These are phyloP conservation scores for Pyrenula massariospora DNA, from an alignment of 495 filamentous ascomycete species.

Conservation along the genomic window DNA sequence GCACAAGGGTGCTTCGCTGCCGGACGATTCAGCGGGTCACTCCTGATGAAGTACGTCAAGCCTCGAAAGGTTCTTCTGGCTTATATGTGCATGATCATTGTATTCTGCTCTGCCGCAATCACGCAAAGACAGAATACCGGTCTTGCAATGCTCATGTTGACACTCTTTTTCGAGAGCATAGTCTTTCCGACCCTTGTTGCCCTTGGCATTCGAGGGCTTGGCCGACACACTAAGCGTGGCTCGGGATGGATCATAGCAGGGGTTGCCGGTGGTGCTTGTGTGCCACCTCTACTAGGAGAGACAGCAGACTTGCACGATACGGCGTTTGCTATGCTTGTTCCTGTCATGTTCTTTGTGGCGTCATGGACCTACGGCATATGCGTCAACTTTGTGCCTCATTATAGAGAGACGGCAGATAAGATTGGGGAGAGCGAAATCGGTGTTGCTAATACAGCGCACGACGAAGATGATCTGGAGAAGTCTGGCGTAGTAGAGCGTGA, in stretches of 20 bases:
- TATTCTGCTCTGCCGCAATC: constrained; percentile 24
- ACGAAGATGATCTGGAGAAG: not conserved
- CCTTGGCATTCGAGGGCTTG: constrained; percentile 46
- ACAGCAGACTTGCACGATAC: constrained; percentile 38
- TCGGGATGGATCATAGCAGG: constrained; percentile 45
- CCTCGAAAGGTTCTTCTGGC: constrained; percentile 38
- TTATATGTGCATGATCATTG: constrained; percentile 25
- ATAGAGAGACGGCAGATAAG: constrained; percentile 46
- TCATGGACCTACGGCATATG: constrained; percentile 46
- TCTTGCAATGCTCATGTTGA: constrained; percentile 35
- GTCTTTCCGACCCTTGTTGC: constrained; percentile 55
- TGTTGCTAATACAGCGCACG: not conserved
- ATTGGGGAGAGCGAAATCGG: constrained; percentile 44
- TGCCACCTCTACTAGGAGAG: constrained; percentile 36
- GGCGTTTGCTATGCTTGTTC: constrained; percentile 43
- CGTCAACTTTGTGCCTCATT: constrained; percentile 53
- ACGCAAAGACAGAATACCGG: constrained; percentile 29
- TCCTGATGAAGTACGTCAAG: constrained; percentile 38
- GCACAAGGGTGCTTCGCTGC: constrained; percentile 45
- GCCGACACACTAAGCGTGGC: constrained; percentile 46
- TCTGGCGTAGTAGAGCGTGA: not conserved
- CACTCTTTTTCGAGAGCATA: constrained; percentile 51
- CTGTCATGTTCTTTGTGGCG: constrained; percentile 43
- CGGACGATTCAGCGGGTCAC: constrained; percentile 38
- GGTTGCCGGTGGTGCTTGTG: constrained; percentile 42